These are phyloP conservation scores for Corynespora cassiicola DNA, from an alignment of 2,329 filamentous ascomycete species.

Conservation along the genomic window DNA sequence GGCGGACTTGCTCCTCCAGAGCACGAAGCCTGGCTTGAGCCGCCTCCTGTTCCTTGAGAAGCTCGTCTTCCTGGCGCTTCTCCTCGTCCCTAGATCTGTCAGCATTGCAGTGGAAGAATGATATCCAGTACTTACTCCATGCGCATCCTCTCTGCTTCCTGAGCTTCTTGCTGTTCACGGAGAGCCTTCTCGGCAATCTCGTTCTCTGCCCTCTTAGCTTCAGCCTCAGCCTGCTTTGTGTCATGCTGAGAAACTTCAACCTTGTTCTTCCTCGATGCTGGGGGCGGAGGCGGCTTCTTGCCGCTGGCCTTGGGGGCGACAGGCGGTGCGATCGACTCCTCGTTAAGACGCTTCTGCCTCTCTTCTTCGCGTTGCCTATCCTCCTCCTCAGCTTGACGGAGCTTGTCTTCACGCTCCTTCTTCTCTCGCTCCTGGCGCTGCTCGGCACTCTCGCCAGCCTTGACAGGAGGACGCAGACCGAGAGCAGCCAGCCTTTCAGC, in stretches of 20 bases:
- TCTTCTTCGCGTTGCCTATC: conserved; percentile 88
- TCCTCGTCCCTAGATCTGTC: conserved; percentile 70
- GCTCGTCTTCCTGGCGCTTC: conserved; percentile 77
- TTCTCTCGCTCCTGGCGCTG: conserved; percentile 90
- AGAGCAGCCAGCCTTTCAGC: conserved; percentile 93
- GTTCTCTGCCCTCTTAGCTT: conserved; percentile 65
- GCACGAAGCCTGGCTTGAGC: conserved; percentile 83
- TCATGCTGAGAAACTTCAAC: conserved; percentile 65
- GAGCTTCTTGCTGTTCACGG: conserved; percentile 75
- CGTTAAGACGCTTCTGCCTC: conserved; percentile 80
- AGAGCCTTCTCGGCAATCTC: conserved; percentile 60
- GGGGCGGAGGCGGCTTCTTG: conserved; percentile 71
- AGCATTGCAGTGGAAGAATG: conserved; percentile 8
- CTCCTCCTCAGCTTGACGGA: conserved; percentile 91
- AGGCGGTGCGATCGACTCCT: conserved; percentile 73
- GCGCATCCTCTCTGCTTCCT: conserved; percentile 74
- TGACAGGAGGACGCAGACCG: conserved; percentile 83
- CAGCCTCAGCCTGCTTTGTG: conserved; percentile 57
- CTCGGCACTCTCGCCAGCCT: conserved; percentile 78
- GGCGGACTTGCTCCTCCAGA: conserved; percentile 90
- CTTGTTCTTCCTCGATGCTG: conserved; percentile 73
- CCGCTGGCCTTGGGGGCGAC: conserved; percentile 48
- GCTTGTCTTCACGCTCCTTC: conserved; percentile 83
- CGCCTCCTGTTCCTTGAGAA: conserved; percentile 79
- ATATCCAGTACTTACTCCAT: conserved; percentile 75